Percentiles rank a stretch among this genome's conserved stretches.
Conservation (phyloP, 2,329 filamentous ascomycete genomes). For the Paramyrothecium sp. region DNA sequence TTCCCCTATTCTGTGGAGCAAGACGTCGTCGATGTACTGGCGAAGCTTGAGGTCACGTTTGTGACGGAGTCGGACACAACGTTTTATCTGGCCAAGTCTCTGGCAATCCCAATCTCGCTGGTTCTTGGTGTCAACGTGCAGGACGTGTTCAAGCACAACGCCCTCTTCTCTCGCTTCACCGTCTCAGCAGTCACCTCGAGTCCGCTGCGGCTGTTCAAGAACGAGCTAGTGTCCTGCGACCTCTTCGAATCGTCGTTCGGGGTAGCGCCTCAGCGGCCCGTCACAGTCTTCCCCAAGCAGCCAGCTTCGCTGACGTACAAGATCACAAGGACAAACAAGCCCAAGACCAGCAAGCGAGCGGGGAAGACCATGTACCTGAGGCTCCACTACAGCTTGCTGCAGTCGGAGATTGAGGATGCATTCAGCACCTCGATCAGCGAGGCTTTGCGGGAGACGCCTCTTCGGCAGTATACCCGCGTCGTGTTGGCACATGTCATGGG, state of each 20-base stretch:
- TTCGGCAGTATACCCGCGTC: constrained; percentile 46
- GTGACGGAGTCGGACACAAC: constrained; percentile 59
- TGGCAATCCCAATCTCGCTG: constrained; percentile 70
- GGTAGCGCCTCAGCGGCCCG: constrained; percentile 45
- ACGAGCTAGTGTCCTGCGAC: constrained; percentile 68
- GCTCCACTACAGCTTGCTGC: constrained; percentile 73
- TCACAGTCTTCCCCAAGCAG: constrained; percentile 76
- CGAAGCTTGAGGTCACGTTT: constrained; percentile 76
- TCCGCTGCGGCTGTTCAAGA: constrained; percentile 72
- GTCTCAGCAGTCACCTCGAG: constrained; percentile 76
- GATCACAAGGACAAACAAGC: constrained; percentile 56
- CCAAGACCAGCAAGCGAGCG: constrained; percentile 26
- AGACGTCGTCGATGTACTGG: constrained; percentile 66
- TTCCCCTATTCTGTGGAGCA: constrained; percentile 85
- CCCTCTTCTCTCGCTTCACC: constrained; percentile 86
- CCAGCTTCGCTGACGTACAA: constrained; percentile 80
- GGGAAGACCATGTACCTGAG: constrained; percentile 61
- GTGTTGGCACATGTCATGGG: constrained; percentile 41
- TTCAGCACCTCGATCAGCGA: constrained; percentile 42
- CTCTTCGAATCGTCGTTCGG: constrained; percentile 66
- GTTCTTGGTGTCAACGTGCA: constrained; percentile 95
- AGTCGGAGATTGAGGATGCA: constrained; percentile 65
- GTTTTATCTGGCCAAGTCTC: constrained; percentile 38
- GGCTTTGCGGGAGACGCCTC: constrained; percentile 34
- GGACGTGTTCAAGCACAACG: constrained; percentile 83